Percentiles rank a stretch among this genome's conserved stretches.
Evolutionary conservation across 2,329 filamentous ascomycete species (phyloP).

Genomic region (Talaromyces sp.): DNA sequence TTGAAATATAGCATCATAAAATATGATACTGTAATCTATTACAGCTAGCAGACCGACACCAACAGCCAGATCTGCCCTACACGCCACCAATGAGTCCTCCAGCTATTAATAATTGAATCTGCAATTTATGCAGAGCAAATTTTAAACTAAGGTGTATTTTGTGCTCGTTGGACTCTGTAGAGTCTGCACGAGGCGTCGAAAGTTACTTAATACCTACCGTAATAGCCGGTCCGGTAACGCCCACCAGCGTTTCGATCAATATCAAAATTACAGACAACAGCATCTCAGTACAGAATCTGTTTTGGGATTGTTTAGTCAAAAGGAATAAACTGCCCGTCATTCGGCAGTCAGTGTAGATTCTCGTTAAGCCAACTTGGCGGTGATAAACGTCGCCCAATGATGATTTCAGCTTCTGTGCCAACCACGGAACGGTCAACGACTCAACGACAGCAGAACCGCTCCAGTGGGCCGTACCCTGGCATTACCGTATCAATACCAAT

Average conservation of each 20-base stretch:
- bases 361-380: background rate
- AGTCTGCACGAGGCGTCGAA: background rate
- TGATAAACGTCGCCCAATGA: background rate
- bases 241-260: background rate
- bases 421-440: conserved; percentile 4
- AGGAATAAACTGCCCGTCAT: background rate
- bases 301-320: background rate
- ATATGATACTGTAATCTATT: background rate
- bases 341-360: background rate
- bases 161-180: background rate
- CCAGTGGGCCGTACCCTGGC: conserved; percentile 1
- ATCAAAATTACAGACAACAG: conserved; percentile 1
- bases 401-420: background rate
- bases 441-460: background rate
- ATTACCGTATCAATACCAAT: conserved; percentile 2
- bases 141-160: background rate
- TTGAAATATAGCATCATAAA: background rate
- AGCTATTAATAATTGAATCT: background rate
- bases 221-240: background rate
- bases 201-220: conserved; percentile 1
- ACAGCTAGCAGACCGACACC: background rate
- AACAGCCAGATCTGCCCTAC: background rate
- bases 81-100: background rate
- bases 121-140: background rate
- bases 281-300: background rate